A percentile compares a stretch with the other conserved stretches of the same genome.
Conservation (phyloP, 1,284 basidiomycete species). For the Blastosporella zonata region DNA sequence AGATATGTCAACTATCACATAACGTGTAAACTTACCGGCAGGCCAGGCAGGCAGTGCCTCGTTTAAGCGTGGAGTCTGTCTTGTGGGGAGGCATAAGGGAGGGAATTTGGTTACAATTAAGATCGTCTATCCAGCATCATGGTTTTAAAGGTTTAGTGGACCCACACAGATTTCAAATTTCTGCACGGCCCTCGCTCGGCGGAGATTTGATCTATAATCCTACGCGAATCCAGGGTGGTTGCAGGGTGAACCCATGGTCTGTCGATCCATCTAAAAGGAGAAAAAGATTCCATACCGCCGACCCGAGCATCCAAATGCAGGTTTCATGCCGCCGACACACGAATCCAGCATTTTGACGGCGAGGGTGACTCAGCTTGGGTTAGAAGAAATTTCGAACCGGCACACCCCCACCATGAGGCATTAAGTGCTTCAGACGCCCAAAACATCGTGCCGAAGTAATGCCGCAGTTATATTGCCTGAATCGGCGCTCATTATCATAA, state of each 20-base stretch:
- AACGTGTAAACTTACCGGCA: constrained; percentile 40
- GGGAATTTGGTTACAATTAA: background rate
- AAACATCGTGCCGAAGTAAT: too few species aligned
- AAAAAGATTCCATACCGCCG: constrained; percentile 5
- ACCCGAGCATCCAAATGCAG: constrained; percentile 6
- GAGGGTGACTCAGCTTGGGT: too few species aligned
- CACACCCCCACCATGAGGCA: too few species aligned
- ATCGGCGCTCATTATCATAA: too few species aligned
- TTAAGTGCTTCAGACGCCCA: too few species aligned
- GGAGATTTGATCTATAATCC: constrained; percentile 5
- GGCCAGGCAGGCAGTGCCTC: constrained; percentile 57
- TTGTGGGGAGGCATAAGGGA: constrained; percentile 28
- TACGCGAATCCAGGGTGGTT: constrained; percentile 7
- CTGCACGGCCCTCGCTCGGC: constrained; percentile 10
- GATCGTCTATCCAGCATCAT: too few species aligned
- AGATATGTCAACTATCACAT: background rate
- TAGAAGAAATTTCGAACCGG: too few species aligned
- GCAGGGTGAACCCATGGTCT: constrained; percentile 5
- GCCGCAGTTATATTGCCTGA: too few species aligned
- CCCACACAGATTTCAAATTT: background rate
- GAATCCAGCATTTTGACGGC: background rate
- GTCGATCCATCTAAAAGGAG: constrained; percentile 5
- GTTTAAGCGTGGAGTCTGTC: constrained; percentile 40
- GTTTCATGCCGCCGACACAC: background rate
- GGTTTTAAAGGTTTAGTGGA: constrained; percentile 10